Percentiles rank a stretch among this genome's conserved stretches.
These are phyloP conservation scores for Camelina hispida DNA, from an alignment of 345 rosid species.

Conservation along the genomic window DNA sequence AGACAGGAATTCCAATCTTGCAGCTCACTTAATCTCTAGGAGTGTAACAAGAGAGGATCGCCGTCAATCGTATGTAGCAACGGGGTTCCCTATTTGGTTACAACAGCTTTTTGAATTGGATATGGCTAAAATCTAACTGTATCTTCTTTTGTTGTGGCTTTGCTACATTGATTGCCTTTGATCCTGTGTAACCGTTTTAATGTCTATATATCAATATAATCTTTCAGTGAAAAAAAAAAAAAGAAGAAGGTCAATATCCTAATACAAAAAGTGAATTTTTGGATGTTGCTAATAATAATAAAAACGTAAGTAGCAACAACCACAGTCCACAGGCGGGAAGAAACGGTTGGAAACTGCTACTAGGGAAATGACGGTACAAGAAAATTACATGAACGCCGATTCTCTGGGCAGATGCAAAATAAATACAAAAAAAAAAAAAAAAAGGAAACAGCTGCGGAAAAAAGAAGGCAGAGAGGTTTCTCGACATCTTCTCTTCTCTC, in stretches of 20 bases:
- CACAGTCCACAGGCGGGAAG: slow-evolving; percentile 33
- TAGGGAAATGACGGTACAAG: slow-evolving; percentile 26
- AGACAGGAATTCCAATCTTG: too few relatives aligned
- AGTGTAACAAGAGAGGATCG: too few relatives aligned
- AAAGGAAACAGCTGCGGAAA: slow-evolving; percentile 1
- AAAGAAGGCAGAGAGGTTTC: slow-evolving; percentile 23
- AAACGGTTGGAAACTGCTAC: slow-evolving; percentile 43
- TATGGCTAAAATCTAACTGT: too few relatives aligned
- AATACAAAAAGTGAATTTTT: background rate
- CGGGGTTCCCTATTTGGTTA: too few relatives aligned
- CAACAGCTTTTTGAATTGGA: too few relatives aligned
- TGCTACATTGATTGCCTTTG: too few relatives aligned
- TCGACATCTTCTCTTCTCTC: slow-evolving; percentile 32
- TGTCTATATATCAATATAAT: too few relatives aligned
- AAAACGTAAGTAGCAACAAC: slow-evolving; percentile 14
- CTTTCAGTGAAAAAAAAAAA: background rate
- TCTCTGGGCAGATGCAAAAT: slow-evolving; percentile 28
- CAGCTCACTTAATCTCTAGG: too few relatives aligned
- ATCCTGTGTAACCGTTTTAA: too few relatives aligned
- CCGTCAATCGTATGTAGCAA: too few relatives aligned
- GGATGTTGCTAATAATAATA: slow-evolving; percentile 20
- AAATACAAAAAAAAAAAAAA: background rate
- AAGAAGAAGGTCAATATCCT: background rate
- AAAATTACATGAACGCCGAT: slow-evolving; percentile 25
- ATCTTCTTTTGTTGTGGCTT: too few relatives aligned